These are phyloP conservation scores for Avicennia marina DNA, from an alignment of 257 asterid species.

Conservation along the genomic window DNA sequence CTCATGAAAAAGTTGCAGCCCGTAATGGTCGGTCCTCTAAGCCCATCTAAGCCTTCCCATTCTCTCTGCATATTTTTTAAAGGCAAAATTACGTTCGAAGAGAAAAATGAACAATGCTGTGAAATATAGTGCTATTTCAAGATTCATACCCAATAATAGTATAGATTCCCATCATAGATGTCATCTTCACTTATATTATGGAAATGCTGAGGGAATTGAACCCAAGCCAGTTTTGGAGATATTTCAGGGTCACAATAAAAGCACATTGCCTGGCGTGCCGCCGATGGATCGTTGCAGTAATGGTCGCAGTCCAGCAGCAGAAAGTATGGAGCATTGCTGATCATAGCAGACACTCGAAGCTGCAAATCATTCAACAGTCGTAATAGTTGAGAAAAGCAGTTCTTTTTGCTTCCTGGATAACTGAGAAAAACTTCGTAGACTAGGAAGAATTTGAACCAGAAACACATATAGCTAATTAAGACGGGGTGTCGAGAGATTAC, in stretches of 20 bases:
- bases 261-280: conserved; percentile 69
- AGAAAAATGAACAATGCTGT: too few relatives aligned
- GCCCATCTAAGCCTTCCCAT: too few relatives aligned
- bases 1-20: neutral
- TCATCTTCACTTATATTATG: conserved; percentile 64
- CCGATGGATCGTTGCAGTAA: conserved; percentile 64
- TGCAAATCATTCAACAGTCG: too few relatives aligned
- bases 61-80: too few relatives aligned
- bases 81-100: too few relatives aligned
- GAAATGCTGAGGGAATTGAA: conserved; percentile 75
- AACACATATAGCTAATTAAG: too few relatives aligned
- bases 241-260: conserved; percentile 50
- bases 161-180: conserved; percentile 73
- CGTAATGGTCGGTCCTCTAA: too few relatives aligned
- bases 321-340: conserved; percentile 73
- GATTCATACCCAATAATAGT: too few relatives aligned
- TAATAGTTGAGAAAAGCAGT: too few relatives aligned
- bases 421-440: too few relatives aligned
- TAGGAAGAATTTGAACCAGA: too few relatives aligned
- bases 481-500: conserved; percentile 25
- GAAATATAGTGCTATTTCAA: conserved; percentile 65
- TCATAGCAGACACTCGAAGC: conserved; percentile 68
- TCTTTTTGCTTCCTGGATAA: too few relatives aligned
- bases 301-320: conserved; percentile 60
- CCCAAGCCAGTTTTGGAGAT: conserved; percentile 40